These are phyloP conservation scores for Gossypium schwendimanii DNA, from an alignment of 441 rosid genomes.

Conservation along the genomic window DNA sequence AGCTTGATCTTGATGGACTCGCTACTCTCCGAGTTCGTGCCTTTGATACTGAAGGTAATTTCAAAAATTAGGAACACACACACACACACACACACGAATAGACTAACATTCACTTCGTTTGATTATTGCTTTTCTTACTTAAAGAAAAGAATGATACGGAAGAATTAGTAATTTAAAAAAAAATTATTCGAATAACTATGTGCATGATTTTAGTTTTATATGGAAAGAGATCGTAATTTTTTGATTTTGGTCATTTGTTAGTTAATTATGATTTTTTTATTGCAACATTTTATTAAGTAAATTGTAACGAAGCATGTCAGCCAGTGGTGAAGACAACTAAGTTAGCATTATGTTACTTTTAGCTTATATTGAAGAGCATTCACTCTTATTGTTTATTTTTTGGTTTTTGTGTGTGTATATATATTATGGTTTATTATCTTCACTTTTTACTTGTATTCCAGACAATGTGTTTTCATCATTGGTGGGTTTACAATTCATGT, in stretches of 20 bases:
- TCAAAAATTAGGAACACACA: not conserved
- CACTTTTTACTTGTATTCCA: conserved; percentile 30
- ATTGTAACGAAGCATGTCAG: not conserved
- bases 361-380: not conserved
- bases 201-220: conserved; percentile 2
- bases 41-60: conserved; percentile 74
- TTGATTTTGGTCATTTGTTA: not conserved
- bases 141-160: not conserved
- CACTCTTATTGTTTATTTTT: not conserved
- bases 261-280: conserved; percentile 3
- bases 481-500: conserved; percentile 87
- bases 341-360: not conserved
- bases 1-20: conserved; percentile 93
- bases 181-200: not conserved
- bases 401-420: not conserved
- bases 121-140: not conserved
- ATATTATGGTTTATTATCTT: conserved; percentile 6
- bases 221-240: not conserved
- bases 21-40: conserved; percentile 89
- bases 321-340: not conserved
- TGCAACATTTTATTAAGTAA: not conserved
- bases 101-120: not conserved
- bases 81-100: not conserved
- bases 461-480: conserved; percentile 89
- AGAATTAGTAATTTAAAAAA: not conserved